Base-by-base conservation (phyloP, 1,284 basidiomycete species). In the Melampsora americana region DNA sequence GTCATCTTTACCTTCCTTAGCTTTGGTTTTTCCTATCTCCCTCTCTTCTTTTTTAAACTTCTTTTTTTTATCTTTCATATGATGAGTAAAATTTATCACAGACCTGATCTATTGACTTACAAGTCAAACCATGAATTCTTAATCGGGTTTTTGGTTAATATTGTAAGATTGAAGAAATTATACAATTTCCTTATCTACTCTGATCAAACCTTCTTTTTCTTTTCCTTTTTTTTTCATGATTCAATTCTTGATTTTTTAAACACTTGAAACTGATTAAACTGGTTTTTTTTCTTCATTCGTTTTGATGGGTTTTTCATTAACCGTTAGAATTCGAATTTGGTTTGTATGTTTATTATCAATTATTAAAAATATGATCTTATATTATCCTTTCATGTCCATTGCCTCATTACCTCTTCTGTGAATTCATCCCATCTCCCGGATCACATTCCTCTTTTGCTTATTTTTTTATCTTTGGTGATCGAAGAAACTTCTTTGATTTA, bases 161-260 rank as follows among this genome's bases (percentile, higher is more conserved):
- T 48, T 5, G 50, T 53, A 12, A 53, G 50, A 12, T 53, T 53
- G 50, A 3, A 53, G 50, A 53, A 35, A 35, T 9, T 5, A 53
- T 53, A 23, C 20, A 53, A 5, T 20, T 53, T 53, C 50, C 50
- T 53, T 53, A 53, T 53, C 50, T 53, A 53, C 50, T 53, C 50
- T 53, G 50, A 53, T 4, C 50, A n/a, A n/a, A n/a, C n/a, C n/a
- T n/a, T n/a, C n/a, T n/a, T 53, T 5, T 23, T 23, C 50, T 23
- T 23, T 53, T 53, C 12, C 5, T 5, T 4, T 53, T 53, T 53
- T 53, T 12, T 53, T 53, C 4, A 35, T 35, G 9, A 4, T 35
- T 4, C 3, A 3, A 35, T 53, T 23, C 12, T 53, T 16, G 3
- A 3, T 20, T 53, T 53, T 53, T 53, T 4, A 53, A 53, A 53